Percentiles rank a stretch among this genome's conserved stretches.
Evolutionary conservation across 257 asterid species (phyloP).

Genomic region (Solanum gracilifrons): DNA sequence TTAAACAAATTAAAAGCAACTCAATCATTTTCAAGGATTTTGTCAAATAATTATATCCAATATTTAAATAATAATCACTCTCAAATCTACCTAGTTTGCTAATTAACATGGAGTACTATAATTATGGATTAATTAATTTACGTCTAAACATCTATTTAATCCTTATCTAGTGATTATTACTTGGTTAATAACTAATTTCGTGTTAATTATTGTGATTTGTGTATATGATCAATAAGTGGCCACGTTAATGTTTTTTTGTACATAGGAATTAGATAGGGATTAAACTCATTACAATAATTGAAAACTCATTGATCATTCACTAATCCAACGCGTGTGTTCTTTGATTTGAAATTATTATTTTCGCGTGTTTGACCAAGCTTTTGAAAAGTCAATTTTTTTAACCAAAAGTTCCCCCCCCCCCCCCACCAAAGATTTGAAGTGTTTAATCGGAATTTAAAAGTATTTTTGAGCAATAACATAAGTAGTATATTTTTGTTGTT

Average conservation of each 20-base stretch:
- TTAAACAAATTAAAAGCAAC: background rate
- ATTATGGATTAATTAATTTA: background rate
- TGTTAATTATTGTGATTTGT: background rate
- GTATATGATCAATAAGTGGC: background rate
- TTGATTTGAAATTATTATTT: background rate
- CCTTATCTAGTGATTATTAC: background rate
- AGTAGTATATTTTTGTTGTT: background rate
- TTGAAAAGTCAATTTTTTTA: background rate
- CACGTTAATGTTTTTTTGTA: background rate
- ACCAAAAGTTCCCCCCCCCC: too few species aligned
- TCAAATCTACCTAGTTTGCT: background rate
- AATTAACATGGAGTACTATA: background rate
- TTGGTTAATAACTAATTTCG: background rate
- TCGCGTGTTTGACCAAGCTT: background rate
- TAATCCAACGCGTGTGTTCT: background rate
- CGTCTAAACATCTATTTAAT: background rate
- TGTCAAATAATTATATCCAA: background rate
- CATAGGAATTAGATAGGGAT: background rate
- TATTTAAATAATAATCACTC: background rate
- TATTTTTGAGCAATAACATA: background rate
- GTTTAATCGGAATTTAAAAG: background rate
- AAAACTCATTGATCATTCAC: background rate
- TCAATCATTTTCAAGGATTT: slow-evolving; percentile 6
- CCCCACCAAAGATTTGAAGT: background rate
- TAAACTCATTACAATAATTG: background rate